Conservation (phyloP, 495 filamentous ascomycete species). For the Neurospora sp. region DNA sequence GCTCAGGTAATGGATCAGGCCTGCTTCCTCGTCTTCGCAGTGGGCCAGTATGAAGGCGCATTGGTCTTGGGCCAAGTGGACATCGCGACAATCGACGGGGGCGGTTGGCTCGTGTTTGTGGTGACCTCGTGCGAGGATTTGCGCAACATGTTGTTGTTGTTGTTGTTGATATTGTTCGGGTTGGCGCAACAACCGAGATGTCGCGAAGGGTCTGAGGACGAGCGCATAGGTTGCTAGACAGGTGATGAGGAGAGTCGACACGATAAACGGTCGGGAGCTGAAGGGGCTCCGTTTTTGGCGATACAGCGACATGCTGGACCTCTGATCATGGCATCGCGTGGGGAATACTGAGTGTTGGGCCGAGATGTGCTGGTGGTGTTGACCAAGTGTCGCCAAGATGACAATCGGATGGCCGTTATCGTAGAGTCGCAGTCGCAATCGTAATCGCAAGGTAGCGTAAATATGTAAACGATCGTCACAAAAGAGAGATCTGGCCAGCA, state of each 20-base stretch:
- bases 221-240: conserved; percentile 27
- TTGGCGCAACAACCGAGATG: conserved; percentile 4
- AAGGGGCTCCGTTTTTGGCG: conserved; percentile 11
- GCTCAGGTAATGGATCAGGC: conserved; percentile 76
- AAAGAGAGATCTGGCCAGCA: background rate
- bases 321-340: conserved; percentile 5
- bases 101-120: conserved; percentile 2
- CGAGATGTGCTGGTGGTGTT: background rate
- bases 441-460: background rate
- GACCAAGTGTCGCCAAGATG: background rate
- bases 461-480: background rate
- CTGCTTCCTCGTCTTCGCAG: conserved; percentile 83
- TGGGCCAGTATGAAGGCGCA: conserved; percentile 77
- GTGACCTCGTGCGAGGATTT: background rate
- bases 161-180: background rate
- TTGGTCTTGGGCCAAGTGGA: conserved; percentile 67
- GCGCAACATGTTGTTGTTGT: background rate
- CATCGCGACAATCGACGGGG: conserved; percentile 59
- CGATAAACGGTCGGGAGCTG: conserved; percentile 31
- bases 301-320: conserved; percentile 12
- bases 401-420: background rate
- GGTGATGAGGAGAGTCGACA: conserved; percentile 24
- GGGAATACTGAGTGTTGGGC: background rate
- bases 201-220: conserved; percentile 4
- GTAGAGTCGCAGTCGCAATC: background rate